These are phyloP conservation scores for Colletotrichum camelliae DNA, from an alignment of 2,329 filamentous ascomycete genomes.

Conservation along the genomic window DNA sequence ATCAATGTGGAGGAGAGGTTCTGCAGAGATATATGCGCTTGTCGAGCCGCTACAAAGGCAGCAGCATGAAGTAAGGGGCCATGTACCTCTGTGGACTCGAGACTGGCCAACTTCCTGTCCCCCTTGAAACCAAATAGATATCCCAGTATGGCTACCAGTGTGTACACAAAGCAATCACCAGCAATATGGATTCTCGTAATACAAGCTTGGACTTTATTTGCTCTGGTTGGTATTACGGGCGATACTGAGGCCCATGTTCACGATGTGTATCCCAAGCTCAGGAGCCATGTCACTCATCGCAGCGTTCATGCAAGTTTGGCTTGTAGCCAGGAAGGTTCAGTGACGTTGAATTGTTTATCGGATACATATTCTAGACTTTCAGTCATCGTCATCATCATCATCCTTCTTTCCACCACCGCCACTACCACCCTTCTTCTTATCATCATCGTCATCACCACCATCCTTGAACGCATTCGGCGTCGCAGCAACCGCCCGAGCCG, in stretches of 20 bases:
- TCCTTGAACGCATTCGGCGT: constrained; percentile 16
- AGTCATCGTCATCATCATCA: constrained; percentile 22
- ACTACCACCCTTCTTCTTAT: not conserved
- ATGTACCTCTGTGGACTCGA: not conserved
- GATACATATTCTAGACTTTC: not conserved
- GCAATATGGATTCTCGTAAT: not conserved
- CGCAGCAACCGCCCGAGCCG: constrained; percentile 20
- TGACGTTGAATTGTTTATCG: not conserved
- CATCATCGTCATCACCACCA: constrained; percentile 21
- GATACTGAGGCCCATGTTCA: not conserved
- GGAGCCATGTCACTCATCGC: not conserved
- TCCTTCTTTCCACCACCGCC: constrained; percentile 29
- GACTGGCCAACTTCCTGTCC: not conserved
- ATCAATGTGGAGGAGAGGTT: not conserved
- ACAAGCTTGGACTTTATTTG: not conserved
- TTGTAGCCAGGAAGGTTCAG: not conserved
- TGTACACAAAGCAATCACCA: too few species aligned
- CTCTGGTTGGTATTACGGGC: too few species aligned
- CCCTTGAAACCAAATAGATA: too few species aligned
- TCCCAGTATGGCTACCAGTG: too few species aligned
- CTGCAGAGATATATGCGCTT: not conserved
- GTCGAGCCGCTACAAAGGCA: not conserved
- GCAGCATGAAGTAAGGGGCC: not conserved
- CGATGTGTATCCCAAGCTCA: not conserved
- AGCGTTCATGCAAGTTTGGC: fast-evolving